These are phyloP conservation scores for Pleurotus giganteus DNA, from an alignment of 768 basidiomycete species.

Conservation along the genomic window DNA sequence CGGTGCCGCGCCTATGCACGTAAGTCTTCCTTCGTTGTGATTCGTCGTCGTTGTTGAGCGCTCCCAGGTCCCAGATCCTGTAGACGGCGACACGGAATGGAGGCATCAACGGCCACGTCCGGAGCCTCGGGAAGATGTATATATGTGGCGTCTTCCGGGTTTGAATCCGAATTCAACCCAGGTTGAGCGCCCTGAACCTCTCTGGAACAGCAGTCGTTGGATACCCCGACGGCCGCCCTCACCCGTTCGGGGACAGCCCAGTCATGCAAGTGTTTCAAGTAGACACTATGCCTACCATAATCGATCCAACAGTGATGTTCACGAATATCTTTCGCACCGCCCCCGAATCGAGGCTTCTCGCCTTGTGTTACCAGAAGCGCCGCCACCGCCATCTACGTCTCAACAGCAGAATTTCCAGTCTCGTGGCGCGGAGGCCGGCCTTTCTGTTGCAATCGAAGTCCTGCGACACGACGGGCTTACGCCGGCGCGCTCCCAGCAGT, in stretches of 20 bases:
- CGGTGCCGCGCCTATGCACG: neutral
- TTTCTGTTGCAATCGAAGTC: conserved; percentile 28
- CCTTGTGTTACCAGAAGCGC: conserved; percentile 12
- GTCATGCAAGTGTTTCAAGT: neutral
- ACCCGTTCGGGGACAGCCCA: neutral
- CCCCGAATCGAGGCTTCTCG: conserved; percentile 27
- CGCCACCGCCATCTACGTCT: neutral
- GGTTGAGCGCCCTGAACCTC: neutral
- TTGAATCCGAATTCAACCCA: neutral
- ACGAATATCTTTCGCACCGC: conserved; percentile 22
- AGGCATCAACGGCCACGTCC: neutral
- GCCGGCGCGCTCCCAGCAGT: conserved; percentile 27
- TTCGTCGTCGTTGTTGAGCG: neutral
- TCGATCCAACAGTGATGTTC: conserved; percentile 17
- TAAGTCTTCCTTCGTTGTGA: neutral
- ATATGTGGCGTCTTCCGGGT: conserved; percentile 4
- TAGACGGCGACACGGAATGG: neutral
- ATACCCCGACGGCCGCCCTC: neutral
- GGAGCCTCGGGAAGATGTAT: neutral
- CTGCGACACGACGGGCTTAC: conserved; percentile 29
- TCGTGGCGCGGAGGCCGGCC: conserved; percentile 22
- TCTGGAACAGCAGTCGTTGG: neutral
- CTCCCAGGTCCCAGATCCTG: neutral
- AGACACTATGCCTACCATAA: neutral
- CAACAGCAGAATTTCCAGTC: neutral